Conservation (phyloP, 2,329 filamentous ascomycete species). For the Botrytis deweyae region DNA sequence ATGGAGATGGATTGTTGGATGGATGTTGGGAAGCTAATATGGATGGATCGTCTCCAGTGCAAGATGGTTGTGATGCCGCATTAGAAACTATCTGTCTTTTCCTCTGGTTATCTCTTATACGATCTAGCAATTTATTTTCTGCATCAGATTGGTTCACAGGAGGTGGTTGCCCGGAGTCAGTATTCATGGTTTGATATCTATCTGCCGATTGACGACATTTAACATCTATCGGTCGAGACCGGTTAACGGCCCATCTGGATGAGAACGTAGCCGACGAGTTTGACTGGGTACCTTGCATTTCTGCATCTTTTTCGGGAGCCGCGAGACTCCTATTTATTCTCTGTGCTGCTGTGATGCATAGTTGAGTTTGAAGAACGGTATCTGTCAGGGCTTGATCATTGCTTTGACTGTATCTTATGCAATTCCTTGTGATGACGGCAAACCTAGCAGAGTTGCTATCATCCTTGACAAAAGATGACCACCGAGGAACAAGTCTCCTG, state of each 20-base stretch:
- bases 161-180: no score
- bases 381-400: neutral
- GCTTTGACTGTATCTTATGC: neutral
- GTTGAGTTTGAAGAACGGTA: neutral
- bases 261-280: neutral
- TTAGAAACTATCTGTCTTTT: neutral
- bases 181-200: neutral
- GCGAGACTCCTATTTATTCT: neutral
- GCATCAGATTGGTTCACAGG: neutral
- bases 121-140: neutral
- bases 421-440: neutral
- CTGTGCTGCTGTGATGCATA: neutral
- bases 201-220: neutral
- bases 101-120: neutral
- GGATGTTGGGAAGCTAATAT: neutral
- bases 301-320: neutral
- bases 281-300: no score
- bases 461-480: neutral
- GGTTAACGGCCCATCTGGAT: neutral
- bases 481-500: constrained; percentile 35
- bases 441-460: neutral
- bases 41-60: neutral
- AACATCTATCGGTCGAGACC: neutral
- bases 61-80: neutral
- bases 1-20: neutral